A percentile compares a stretch with the other conserved stretches of the same genome.
Evolutionary conservation across 345 rosid genomes (phyloP).

Genomic region (Dipteronia sinensis): DNA sequence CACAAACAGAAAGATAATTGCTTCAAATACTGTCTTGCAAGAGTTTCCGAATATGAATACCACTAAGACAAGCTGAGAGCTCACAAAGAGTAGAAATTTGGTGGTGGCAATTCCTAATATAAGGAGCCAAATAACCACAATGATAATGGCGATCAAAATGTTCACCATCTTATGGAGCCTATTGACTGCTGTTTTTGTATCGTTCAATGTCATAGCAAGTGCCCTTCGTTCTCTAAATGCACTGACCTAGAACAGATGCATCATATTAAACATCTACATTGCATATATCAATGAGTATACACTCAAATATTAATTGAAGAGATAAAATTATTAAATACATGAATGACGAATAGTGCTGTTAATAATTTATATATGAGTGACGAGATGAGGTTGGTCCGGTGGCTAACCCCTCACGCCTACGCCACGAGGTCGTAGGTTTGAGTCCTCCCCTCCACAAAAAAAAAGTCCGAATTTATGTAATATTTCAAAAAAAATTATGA

Average conservation of each 20-base stretch:
- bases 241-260: slow-evolving; percentile 52
- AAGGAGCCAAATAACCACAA: slow-evolving; percentile 67
- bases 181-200: slow-evolving; percentile 94
- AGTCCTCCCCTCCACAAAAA: no score
- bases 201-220: slow-evolving; percentile 78
- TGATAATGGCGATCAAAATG: slow-evolving; percentile 51
- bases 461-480: no score
- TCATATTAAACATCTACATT: background rate
- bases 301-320: background rate
- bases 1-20: slow-evolving; percentile 76
- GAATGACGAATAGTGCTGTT: background rate
- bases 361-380: background rate
- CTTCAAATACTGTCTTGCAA: slow-evolving; percentile 80
- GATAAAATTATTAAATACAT: background rate
- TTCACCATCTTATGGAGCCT: slow-evolving; percentile 70
- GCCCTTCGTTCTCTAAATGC: slow-evolving; percentile 93
- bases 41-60: slow-evolving; percentile 86
- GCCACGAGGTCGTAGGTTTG: no score
- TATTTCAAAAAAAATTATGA: no score
- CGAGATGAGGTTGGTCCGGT: no score
- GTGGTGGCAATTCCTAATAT: slow-evolving; percentile 82
- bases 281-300: background rate
- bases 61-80: slow-evolving; percentile 77
- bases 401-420: no score
- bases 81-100: slow-evolving; percentile 71